phyloP scores from a whole-genome alignment of 2,329 filamentous ascomycete genomes.

The Geosmithia morbida region DNA sequence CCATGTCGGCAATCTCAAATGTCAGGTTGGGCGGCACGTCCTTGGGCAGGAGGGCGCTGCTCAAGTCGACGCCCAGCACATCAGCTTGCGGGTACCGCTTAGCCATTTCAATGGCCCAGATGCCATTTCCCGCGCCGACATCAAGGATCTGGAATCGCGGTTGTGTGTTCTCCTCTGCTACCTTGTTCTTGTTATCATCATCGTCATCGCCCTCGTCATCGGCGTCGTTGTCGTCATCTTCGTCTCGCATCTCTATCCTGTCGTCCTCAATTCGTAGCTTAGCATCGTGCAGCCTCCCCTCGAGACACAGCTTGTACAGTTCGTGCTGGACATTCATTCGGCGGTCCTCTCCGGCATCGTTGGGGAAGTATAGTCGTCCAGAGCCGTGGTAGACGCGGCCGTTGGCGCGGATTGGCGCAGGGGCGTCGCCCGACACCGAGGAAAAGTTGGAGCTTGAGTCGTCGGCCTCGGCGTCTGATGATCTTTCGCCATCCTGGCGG shows the following conservation, averaged over 20 bases:
- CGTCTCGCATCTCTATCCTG: constrained; percentile 1
- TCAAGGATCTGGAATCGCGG: constrained; percentile 18
- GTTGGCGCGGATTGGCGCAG: constrained; percentile 17
- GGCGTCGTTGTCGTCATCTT: constrained; percentile 1
- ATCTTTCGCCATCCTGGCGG: constrained; percentile 3
- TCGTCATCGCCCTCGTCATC: background rate
- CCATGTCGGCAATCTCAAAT: constrained; percentile 44
- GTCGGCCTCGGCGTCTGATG: constrained; percentile 6
- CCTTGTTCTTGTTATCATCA: background rate
- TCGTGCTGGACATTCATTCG: constrained; percentile 17
- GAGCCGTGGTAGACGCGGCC: constrained; percentile 21
- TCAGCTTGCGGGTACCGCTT: constrained; percentile 21
- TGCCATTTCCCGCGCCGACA: constrained; percentile 24
- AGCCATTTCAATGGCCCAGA: constrained; percentile 28
- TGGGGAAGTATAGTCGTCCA: constrained; percentile 16
- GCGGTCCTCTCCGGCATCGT: constrained; percentile 16
- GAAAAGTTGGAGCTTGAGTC: constrained; percentile 17
- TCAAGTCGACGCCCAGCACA: constrained; percentile 25
- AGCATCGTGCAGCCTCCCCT: constrained; percentile 15
- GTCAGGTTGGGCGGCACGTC: constrained; percentile 42
- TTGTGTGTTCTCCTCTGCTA: constrained; percentile 4
- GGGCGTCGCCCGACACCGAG: constrained; percentile 17
- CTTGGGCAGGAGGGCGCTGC: constrained; percentile 21
- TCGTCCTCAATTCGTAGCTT: constrained; percentile 13
- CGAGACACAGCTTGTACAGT: constrained; percentile 18